These are phyloP conservation scores for Kappamyces sp. DNA, from an alignment of 192 early-diverging fungal species.

Conservation along the genomic window DNA sequence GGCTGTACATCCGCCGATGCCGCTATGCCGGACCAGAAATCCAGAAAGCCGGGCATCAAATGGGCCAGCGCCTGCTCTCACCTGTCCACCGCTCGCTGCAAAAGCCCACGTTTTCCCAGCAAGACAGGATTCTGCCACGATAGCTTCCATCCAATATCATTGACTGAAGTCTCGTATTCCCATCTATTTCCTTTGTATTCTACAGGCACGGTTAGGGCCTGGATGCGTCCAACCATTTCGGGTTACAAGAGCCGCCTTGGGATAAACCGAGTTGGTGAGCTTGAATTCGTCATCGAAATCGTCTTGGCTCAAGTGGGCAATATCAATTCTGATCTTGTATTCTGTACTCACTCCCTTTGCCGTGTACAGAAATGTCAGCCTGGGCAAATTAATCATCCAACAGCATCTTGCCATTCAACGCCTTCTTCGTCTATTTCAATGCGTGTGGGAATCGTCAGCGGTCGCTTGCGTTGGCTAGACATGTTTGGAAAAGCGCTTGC, in stretches of 20 bases:
- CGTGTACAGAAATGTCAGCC: conserved; percentile 59
- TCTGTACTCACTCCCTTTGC: conserved; percentile 55
- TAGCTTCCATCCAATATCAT: conserved; percentile 79
- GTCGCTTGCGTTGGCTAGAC: conserved; percentile 1
- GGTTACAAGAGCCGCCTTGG: conserved; percentile 62
- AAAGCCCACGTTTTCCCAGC: conserved; percentile 66
- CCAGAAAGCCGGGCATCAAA: no score
- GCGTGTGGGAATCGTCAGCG: conserved; percentile 11
- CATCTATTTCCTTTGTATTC: conserved; percentile 77
- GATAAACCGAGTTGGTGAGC: conserved; percentile 75
- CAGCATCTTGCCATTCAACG: conserved; percentile 40
- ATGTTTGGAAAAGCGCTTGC: no score
- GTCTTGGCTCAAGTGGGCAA: conserved; percentile 48
- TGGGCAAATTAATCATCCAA: no score
- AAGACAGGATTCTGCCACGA: conserved; percentile 65
- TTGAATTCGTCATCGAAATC: conserved; percentile 56
- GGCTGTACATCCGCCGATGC: no score
- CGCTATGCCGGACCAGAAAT: no score
- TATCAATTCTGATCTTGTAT: conserved; percentile 67
- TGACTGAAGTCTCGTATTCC: conserved; percentile 80
- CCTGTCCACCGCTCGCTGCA: conserved; percentile 80
- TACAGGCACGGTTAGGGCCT: not conserved
- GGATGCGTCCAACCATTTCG: conserved; percentile 5
- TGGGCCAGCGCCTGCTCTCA: conserved; percentile 21
- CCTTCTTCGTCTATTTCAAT: conserved; percentile 30